Conservation (phyloP, 495 filamentous ascomycete genomes). For the Aspergillus taichungensis region DNA sequence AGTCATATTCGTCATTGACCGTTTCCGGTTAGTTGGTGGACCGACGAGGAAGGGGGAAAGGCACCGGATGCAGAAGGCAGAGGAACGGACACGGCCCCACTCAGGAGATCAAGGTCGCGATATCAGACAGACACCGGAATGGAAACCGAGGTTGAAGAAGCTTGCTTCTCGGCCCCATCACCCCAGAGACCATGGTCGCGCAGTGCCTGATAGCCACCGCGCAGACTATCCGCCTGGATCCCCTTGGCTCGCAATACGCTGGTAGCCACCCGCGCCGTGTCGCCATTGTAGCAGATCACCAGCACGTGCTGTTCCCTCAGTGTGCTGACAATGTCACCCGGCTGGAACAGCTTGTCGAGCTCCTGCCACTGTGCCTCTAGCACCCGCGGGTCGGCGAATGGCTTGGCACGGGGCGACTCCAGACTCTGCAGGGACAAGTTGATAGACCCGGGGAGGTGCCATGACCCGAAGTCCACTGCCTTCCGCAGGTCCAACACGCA, state of each 20-base stretch:
- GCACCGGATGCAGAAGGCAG: too few species aligned
- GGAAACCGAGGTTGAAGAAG: not conserved
- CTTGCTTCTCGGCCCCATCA: slow-evolving; percentile 2
- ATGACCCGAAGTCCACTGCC: slow-evolving; percentile 28
- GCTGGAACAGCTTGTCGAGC: slow-evolving; percentile 30
- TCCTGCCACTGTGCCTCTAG: slow-evolving; percentile 38
- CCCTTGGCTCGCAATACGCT: slow-evolving; percentile 43
- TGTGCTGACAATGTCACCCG: slow-evolving; percentile 14
- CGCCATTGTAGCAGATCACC: slow-evolving; percentile 45
- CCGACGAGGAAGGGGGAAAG: too few species aligned
- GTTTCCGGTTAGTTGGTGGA: too few species aligned
- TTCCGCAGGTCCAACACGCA: slow-evolving; percentile 37
- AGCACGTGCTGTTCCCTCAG: slow-evolving; percentile 30
- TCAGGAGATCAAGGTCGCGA: too few species aligned
- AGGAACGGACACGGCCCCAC: too few species aligned
- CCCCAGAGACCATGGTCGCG: slow-evolving; percentile 21
- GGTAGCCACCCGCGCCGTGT: slow-evolving; percentile 44
- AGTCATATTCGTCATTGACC: too few species aligned
- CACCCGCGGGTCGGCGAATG: slow-evolving; percentile 36
- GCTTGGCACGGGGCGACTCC: slow-evolving; percentile 25
- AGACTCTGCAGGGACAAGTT: slow-evolving; percentile 33
- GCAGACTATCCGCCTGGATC: slow-evolving; percentile 40
- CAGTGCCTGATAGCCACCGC: slow-evolving; percentile 33
- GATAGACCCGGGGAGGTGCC: slow-evolving; percentile 36
- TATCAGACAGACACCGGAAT: not conserved